Base-by-base conservation (phyloP, 1,284 basidiomycete species). In the Pseudozyma thailandica region DNA sequence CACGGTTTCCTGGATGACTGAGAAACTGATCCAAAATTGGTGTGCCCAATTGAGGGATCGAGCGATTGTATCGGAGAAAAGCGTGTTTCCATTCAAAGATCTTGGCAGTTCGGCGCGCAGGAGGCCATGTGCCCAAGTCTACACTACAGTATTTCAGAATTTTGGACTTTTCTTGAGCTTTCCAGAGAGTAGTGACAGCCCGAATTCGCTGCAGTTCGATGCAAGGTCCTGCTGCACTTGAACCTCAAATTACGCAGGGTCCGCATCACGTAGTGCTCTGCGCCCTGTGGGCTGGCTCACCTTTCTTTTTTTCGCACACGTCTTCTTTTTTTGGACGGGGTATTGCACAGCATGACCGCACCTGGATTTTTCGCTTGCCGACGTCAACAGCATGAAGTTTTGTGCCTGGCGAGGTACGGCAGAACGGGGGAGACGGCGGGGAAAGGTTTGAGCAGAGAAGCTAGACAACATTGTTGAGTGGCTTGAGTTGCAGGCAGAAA, bases 121-220 rank as follows among this genome's bases (percentile, higher is more conserved):
- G n/a, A n/a, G n/a, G n/a, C n/a, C n/a, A n/a, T n/a, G n/a, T 31
- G 30, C 15, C 30, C 15, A 7, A 7, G 8, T 31, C 30, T 31
- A 15, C 30, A 31, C 30, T 31, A n/a, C n/a, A n/a, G n/a, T n/a
- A n/a, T n/a, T n/a, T 31, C 30, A 31, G 15, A 35, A 35, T 35
- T 35, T 35, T 5, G 33, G 6, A 6, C 33, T 5, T 16, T 35
- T 35, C 33, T 7, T 16, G 33, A 35, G 33, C 33, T 5, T 35
- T 35, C 33, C 33, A 35, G 33, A 35, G 33, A 5, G 33, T 31
- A 13, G 38, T 37, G 20, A 12, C 20, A 25, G 10, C 13, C 12
- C 8, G 16, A 26, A 25, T 53, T 53, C 51, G 51, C 33, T 46
- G 52, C 44, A 54, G 38, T 54, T 54, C 52, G 41, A 54, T 54